phyloP scores from a whole-genome alignment of 169 alveolate genomes.

The Plasmodium relictum region DNA sequence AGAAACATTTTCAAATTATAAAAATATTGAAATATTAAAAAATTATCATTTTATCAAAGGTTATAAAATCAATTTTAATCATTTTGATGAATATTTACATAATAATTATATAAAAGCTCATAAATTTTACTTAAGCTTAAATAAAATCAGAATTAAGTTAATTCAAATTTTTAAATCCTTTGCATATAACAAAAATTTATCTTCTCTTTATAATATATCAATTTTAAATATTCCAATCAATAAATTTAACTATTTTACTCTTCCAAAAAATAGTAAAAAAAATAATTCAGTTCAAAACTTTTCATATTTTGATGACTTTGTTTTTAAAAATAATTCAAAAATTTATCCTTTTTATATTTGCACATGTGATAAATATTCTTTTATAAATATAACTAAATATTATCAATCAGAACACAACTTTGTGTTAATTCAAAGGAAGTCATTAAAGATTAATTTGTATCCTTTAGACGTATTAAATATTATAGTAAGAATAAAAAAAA shows the following conservation, averaged over 20 bases:
- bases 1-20: slow-evolving; percentile 51
- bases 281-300: neutral
- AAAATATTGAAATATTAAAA: slow-evolving; percentile 46
- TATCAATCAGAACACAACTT: slow-evolving; percentile 22
- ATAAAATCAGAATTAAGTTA: slow-evolving; percentile 11
- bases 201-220: slow-evolving; percentile 23
- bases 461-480: slow-evolving; percentile 33
- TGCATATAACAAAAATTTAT: slow-evolving; percentile 13
- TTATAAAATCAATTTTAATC: slow-evolving; percentile 28
- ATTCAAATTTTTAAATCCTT: slow-evolving; percentile 17
- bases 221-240: slow-evolving; percentile 4
- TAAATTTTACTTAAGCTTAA: slow-evolving; percentile 16
- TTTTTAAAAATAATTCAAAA: neutral
- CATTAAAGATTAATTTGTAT: slow-evolving; percentile 21
- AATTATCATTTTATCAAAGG: slow-evolving; percentile 12
- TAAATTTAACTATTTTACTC: slow-evolving; percentile 41
- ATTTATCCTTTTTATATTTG: slow-evolving; percentile 35
- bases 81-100: slow-evolving; percentile 38
- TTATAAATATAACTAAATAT: slow-evolving; percentile 30
- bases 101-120: slow-evolving; percentile 22
- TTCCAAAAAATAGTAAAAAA: slow-evolving; percentile 26
- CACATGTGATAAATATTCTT: slow-evolving; percentile 38
- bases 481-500: slow-evolving; percentile 7
- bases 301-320: slow-evolving; percentile 27
- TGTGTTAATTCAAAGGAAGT: slow-evolving; percentile 8